phyloP scores from a whole-genome alignment of 208 protist genomes.

The Crithidia bombi region DNA sequence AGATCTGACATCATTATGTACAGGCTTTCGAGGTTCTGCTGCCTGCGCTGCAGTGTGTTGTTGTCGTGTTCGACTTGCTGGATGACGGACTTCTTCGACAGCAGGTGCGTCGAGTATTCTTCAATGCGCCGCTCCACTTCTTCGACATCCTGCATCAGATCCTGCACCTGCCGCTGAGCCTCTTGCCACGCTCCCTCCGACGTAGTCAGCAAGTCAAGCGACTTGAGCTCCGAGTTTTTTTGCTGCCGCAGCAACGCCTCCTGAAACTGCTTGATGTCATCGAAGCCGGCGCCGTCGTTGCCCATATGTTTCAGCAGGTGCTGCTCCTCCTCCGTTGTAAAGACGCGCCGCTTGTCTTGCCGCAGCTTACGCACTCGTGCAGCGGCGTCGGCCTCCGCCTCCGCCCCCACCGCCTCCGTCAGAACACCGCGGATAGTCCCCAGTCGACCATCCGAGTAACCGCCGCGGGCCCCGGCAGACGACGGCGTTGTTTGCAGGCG shows the following conservation, averaged over 20 bases:
- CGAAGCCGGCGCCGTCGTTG: slow-evolving; percentile 50
- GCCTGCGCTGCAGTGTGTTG: slow-evolving; percentile 81
- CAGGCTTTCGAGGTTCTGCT: slow-evolving; percentile 75
- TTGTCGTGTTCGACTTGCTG: slow-evolving; percentile 86
- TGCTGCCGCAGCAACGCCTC: slow-evolving; percentile 66
- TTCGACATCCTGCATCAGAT: slow-evolving; percentile 72
- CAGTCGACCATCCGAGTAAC: slow-evolving; percentile 22
- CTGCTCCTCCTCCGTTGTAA: slow-evolving; percentile 74
- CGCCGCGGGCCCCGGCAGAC: slow-evolving; percentile 6
- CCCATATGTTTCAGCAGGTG: slow-evolving; percentile 73
- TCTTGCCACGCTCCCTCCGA: slow-evolving; percentile 58
- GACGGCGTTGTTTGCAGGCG: slow-evolving; percentile 45
- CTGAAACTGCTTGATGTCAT: slow-evolving; percentile 79
- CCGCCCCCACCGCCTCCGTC: slow-evolving; percentile 59
- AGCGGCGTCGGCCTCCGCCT: slow-evolving; percentile 72
- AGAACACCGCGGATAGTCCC: slow-evolving; percentile 63
- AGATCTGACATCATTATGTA: slow-evolving; percentile 71
- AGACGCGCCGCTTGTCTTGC: slow-evolving; percentile 65
- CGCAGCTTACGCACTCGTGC: slow-evolving; percentile 72
- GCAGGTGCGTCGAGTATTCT: slow-evolving; percentile 71
- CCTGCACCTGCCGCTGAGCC: slow-evolving; percentile 59
- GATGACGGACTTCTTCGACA: slow-evolving; percentile 79
- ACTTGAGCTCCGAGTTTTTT: slow-evolving; percentile 75
- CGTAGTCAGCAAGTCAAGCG: slow-evolving; percentile 62
- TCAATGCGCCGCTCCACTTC: slow-evolving; percentile 79